Percentiles rank a stretch among this genome's conserved stretches.
Conservation (phyloP, 1,284 basidiomycete species). For the Ustilago tritici region DNA sequence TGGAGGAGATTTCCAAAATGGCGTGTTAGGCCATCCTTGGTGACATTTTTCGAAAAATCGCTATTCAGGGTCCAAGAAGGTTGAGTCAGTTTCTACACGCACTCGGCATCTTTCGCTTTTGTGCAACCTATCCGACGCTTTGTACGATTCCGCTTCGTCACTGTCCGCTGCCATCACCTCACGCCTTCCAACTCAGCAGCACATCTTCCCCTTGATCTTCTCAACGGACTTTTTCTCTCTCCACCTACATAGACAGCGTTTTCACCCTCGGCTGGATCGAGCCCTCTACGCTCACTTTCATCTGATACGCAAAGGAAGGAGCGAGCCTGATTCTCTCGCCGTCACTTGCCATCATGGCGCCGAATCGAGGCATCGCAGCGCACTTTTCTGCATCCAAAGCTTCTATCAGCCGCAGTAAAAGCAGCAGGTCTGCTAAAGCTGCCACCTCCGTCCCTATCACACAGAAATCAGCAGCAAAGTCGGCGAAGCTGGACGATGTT, state of each 20-base stretch:
- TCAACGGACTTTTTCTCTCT: not conserved
- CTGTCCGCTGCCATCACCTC: conserved; percentile 1
- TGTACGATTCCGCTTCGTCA: conserved; percentile 6
- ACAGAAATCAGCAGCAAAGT: not conserved
- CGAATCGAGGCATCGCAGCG: conserved; percentile 34
- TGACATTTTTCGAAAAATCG: not conserved
- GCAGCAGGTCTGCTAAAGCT: conserved; percentile 23
- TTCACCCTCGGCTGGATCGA: conserved; percentile 4
- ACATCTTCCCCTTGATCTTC: not conserved
- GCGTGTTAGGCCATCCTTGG: not conserved
- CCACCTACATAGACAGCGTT: not conserved
- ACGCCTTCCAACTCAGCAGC: not conserved
- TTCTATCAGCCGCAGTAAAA: conserved; percentile 18
- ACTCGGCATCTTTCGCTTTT: conserved; percentile 10
- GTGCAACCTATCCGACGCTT: not conserved
- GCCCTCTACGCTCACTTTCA: not conserved
- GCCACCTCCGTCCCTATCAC: not conserved
- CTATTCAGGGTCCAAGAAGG: conserved; percentile 15
- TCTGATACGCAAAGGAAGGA: not conserved
- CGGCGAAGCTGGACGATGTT: not conserved
- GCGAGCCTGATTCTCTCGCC: not conserved
- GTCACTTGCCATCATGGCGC: conserved; percentile 20
- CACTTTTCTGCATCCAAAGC: conserved; percentile 42
- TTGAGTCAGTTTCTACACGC: conserved; percentile 9
- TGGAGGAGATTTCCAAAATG: conserved; percentile 1